Percentiles rank a stretch among this genome's conserved stretches.
These are phyloP conservation scores for Litchi chinensis DNA, from an alignment of 345 rosid species.

Conservation along the genomic window DNA sequence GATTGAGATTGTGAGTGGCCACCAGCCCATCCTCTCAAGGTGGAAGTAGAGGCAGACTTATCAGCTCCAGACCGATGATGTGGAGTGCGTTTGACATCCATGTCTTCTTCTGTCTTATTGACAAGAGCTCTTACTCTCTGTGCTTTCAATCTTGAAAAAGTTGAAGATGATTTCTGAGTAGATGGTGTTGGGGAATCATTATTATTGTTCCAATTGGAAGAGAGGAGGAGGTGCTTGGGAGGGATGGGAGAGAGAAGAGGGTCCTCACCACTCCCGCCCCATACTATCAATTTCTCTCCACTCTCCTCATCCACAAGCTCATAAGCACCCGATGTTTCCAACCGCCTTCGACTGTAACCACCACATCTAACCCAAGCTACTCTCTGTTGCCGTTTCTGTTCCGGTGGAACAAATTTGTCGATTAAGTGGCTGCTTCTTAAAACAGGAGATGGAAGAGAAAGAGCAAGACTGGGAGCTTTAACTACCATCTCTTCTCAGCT, in stretches of 20 bases:
- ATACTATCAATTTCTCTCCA: constrained; percentile 51
- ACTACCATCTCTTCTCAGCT: constrained; percentile 8
- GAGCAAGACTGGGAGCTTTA: constrained; percentile 1
- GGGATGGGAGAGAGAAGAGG: constrained; percentile 31
- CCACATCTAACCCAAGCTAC: constrained; percentile 26
- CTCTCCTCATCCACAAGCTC: constrained; percentile 42
- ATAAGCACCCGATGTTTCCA: constrained; percentile 45
- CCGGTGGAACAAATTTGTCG: neutral
- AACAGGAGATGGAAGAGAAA: neutral
- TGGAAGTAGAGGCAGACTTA: constrained; percentile 37
- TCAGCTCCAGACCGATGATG: neutral
- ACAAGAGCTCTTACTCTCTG: constrained; percentile 62
- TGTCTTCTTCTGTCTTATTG: constrained; percentile 26
- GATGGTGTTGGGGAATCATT: constrained; percentile 19
- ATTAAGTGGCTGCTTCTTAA: neutral
- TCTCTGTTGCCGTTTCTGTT: constrained; percentile 2
- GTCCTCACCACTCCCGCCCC: constrained; percentile 38
- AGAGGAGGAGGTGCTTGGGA: constrained; percentile 32
- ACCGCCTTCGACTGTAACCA: constrained; percentile 37
- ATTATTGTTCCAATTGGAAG: constrained; percentile 29
- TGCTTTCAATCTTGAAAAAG: constrained; percentile 63
- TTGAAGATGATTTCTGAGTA: constrained; percentile 24
- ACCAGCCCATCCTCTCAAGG: constrained; percentile 58
- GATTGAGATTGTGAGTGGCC: constrained; percentile 35
- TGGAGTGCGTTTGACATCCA: neutral